These are phyloP conservation scores for Acanthamoeba triangularis DNA, from an alignment of 208 protist genomes.

Conservation along the genomic window DNA sequence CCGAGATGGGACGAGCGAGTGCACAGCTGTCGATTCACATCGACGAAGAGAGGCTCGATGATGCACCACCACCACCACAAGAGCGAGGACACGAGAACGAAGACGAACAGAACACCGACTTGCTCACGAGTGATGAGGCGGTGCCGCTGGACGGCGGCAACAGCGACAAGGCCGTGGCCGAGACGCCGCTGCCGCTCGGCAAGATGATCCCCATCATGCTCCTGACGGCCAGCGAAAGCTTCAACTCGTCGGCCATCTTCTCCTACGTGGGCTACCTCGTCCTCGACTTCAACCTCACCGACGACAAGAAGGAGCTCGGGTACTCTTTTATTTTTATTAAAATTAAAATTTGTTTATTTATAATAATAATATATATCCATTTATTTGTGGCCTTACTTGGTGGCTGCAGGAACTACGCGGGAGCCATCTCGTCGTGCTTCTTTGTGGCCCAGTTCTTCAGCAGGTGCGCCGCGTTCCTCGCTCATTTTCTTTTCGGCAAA, in stretches of 20 bases:
- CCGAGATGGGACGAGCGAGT: background rate
- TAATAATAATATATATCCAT: background rate
- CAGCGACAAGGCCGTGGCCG: background rate
- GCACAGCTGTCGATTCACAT: background rate
- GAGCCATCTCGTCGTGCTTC: conserved; percentile 47
- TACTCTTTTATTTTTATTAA: background rate
- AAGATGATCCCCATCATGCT: conserved; percentile 73
- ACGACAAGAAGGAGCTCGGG: conserved; percentile 61
- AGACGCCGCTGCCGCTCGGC: conserved; percentile 46
- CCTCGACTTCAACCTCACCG: conserved; percentile 66
- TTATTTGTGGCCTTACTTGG: background rate
- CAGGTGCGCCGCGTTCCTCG: background rate
- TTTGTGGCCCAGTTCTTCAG: conserved; percentile 59
- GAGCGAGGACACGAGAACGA: background rate
- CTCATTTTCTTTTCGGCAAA: too few species aligned
- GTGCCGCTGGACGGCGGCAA: background rate
- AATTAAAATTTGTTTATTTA: background rate
- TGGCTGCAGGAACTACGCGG: conserved; percentile 20
- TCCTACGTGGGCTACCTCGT: conserved; percentile 72
- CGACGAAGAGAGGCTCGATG: background rate
- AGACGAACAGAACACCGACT: background rate
- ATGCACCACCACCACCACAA: too few species aligned
- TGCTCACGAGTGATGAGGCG: background rate
- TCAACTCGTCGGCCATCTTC: conserved; percentile 60
- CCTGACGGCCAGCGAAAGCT: conserved; percentile 1